These are phyloP conservation scores for Penicillium pulvis DNA, from an alignment of 495 filamentous ascomycete species.

Conservation along the genomic window DNA sequence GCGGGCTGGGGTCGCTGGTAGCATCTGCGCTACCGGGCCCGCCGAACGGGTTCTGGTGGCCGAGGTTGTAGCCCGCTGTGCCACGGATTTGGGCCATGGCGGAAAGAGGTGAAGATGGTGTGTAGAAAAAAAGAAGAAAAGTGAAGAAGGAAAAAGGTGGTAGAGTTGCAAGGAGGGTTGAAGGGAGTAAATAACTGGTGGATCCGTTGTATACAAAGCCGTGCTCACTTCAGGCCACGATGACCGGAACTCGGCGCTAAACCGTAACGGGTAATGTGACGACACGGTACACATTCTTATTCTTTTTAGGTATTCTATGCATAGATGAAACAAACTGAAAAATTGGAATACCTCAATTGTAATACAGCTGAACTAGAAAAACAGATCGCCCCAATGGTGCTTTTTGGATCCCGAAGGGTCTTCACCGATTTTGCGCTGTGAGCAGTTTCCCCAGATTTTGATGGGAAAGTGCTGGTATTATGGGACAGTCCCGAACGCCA, in stretches of 20 bases:
- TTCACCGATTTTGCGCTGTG: conserved; percentile 21
- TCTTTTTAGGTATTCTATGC: conserved; percentile 1
- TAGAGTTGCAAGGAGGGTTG: conserved; percentile 17
- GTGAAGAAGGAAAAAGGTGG: conserved; percentile 11
- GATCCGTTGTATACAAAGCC: conserved; percentile 28
- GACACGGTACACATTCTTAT: conserved; percentile 26
- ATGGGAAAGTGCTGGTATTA: conserved; percentile 30
- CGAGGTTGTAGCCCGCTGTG: conserved; percentile 93
- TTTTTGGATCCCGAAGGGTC: neutral
- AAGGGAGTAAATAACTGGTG: conserved; percentile 28
- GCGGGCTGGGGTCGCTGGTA: conserved; percentile 76
- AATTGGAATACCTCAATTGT: conserved; percentile 21
- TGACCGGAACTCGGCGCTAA: conserved; percentile 43
- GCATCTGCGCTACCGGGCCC: conserved; percentile 61
- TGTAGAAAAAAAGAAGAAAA: conserved; percentile 5
- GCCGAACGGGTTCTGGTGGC: conserved; percentile 73
- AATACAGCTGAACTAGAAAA: conserved; percentile 17
- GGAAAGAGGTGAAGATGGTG: conserved; percentile 9
- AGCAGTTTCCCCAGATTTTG: conserved; percentile 15
- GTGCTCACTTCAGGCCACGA: conserved; percentile 45
- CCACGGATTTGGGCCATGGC: conserved; percentile 95
- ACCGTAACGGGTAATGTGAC: conserved; percentile 37
- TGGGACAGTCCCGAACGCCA: conserved; percentile 40
- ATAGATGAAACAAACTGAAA: neutral
- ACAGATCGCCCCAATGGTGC: conserved; percentile 16